phyloP scores from a whole-genome alignment of 495 filamentous ascomycete species.

The Penicillium antarcticum region DNA sequence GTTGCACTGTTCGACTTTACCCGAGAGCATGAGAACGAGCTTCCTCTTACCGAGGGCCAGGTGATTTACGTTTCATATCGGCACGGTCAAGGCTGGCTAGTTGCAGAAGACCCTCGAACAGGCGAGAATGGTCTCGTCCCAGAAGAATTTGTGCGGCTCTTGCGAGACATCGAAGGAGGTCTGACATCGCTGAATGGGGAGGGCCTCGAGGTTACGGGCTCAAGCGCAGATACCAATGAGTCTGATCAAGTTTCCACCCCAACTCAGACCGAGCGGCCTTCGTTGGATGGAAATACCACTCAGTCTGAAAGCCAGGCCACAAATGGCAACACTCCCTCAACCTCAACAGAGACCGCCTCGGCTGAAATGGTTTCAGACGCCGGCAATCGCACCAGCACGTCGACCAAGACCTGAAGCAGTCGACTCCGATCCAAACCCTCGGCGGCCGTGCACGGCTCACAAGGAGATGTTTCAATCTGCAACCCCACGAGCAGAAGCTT shows the following conservation, averaged over 20 bases:
- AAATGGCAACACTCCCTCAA: conserved; percentile 9
- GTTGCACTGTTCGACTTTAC: conserved; percentile 94
- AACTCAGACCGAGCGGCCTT: conserved; percentile 19
- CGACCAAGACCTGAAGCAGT: conserved; percentile 17
- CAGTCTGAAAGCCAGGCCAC: conserved; percentile 1
- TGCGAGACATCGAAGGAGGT: conserved; percentile 84
- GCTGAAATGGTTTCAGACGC: not conserved
- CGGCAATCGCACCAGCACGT: conserved; percentile 13
- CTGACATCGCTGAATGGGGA: conserved; percentile 49
- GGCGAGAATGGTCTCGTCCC: conserved; percentile 87
- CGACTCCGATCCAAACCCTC: conserved; percentile 6
- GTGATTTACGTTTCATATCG: conserved; percentile 95
- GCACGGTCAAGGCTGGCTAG: conserved; percentile 95
- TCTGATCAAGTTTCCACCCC: conserved; percentile 32
- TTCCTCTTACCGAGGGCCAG: conserved; percentile 89
- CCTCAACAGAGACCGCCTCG: conserved; percentile 1
- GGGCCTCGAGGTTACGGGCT: conserved; percentile 19
- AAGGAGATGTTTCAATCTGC: not conserved
- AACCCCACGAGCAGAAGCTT: not conserved
- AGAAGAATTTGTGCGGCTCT: conserved; percentile 91
- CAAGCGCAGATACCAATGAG: conserved; percentile 29
- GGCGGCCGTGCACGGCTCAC: conserved; percentile 7
- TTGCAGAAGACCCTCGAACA: conserved; percentile 93
- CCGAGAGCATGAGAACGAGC: conserved; percentile 93
- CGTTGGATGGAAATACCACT: not conserved